These are phyloP conservation scores for Heritiera fomes DNA, from an alignment of 345 rosid genomes.

Conservation along the genomic window DNA sequence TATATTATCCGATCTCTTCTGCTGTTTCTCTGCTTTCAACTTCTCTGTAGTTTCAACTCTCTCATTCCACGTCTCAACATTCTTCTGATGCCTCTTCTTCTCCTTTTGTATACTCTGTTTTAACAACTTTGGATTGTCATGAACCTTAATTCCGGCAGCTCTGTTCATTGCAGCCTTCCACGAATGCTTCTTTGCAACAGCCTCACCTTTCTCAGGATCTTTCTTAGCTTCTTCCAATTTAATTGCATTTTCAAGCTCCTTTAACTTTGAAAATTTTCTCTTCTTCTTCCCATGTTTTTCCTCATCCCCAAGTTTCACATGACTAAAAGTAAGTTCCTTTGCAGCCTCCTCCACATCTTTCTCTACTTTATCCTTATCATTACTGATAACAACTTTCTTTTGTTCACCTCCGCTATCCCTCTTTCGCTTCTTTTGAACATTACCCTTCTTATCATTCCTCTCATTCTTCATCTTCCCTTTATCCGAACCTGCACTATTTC, in stretches of 20 bases:
- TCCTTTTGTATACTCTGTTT: constrained; percentile 74
- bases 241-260: constrained; percentile 71
- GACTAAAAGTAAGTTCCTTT: constrained; percentile 67
- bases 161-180: constrained; percentile 78
- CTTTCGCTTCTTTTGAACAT: constrained; percentile 58
- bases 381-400: constrained; percentile 28
- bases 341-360: constrained; percentile 71
- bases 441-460: constrained; percentile 34
- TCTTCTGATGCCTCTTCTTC: constrained; percentile 71
- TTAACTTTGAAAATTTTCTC: constrained; percentile 57
- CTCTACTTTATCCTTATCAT: constrained; percentile 47
- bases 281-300: constrained; percentile 56
- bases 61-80: constrained; percentile 84
- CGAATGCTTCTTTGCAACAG: constrained; percentile 57
- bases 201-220: constrained; percentile 75
- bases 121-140: constrained; percentile 78
- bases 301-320: constrained; percentile 68
- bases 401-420: constrained; percentile 47
- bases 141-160: constrained; percentile 82
- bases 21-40: constrained; percentile 68
- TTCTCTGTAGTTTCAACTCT: constrained; percentile 61
- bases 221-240: constrained; percentile 65
- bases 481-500: constrained; percentile 40
- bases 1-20: constrained; percentile 71
- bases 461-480: constrained; percentile 31